Conservation (phyloP, 306 rosid genomes). For the Oxytropis ochrocephala region DNA sequence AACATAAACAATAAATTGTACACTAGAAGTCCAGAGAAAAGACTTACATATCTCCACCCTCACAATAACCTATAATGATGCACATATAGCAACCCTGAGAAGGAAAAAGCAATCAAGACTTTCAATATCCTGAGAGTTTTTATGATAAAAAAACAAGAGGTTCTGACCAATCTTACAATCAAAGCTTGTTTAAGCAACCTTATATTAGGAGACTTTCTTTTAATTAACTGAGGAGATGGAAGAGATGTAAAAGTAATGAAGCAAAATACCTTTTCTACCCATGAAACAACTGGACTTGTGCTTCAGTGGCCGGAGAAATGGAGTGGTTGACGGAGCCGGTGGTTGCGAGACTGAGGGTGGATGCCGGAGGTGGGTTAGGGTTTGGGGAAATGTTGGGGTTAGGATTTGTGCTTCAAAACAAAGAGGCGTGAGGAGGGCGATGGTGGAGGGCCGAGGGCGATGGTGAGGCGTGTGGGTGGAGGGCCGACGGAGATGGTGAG, state of each 20-base stretch:
- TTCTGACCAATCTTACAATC: constrained; percentile 8
- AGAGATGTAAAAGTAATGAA: background rate
- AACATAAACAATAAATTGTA: constrained; percentile 10
- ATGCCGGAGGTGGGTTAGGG: too few species aligned
- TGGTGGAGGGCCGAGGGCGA: too few species aligned
- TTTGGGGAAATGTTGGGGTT: too few species aligned
- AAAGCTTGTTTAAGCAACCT: constrained; percentile 12
- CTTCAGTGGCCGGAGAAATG: too few species aligned
- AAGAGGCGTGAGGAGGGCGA: too few species aligned
- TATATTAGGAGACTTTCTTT: background rate
- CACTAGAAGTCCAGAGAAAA: constrained; percentile 3
- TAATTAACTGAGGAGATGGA: constrained; percentile 4
- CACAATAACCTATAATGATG: constrained; percentile 90
- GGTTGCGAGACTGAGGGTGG: too few species aligned
- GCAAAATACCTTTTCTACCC: constrained; percentile 91
- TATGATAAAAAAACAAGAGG: background rate
- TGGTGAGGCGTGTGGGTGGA: too few species aligned
- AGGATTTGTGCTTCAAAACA: too few species aligned
- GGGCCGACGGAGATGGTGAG: too few species aligned
- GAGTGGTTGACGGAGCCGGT: too few species aligned
- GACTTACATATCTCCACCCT: constrained; percentile 95
- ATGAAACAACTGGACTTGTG: too few species aligned
- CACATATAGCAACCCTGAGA: constrained; percentile 98
- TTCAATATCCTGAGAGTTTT: background rate
- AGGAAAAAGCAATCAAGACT: constrained; percentile 19